These are phyloP conservation scores for Aaosphaeria pasadenensis DNA, from an alignment of 2,329 filamentous ascomycete genomes.

Conservation along the genomic window DNA sequence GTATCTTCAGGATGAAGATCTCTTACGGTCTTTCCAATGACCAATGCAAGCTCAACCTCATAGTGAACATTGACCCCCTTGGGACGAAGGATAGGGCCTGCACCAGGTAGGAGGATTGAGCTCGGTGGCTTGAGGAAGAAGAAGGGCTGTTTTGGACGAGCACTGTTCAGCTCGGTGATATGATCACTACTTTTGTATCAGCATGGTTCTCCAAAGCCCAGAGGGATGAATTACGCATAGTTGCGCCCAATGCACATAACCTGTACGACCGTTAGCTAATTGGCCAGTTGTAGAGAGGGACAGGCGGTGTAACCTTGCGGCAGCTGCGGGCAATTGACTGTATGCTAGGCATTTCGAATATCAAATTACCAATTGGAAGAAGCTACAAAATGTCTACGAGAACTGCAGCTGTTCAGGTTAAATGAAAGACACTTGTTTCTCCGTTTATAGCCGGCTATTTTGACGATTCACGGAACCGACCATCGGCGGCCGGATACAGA, in stretches of 20 bases:
- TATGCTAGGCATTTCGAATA: constrained; percentile 27
- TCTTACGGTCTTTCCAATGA: constrained; percentile 77
- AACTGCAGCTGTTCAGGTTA: no score
- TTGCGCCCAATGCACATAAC: constrained; percentile 93
- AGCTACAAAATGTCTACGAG: no score
- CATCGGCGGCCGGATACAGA: no score
- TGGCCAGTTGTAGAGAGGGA: neutral
- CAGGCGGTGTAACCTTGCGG: constrained; percentile 40
- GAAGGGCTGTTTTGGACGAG: constrained; percentile 89
- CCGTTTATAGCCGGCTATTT: no score
- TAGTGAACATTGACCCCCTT: constrained; percentile 84
- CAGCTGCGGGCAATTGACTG: constrained; percentile 43
- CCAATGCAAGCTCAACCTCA: constrained; percentile 88
- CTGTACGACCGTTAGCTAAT: constrained; percentile 39
- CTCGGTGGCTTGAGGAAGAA: constrained; percentile 97
- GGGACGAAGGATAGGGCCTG: constrained; percentile 78
- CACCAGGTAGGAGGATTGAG: constrained; percentile 75
- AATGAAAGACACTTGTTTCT: no score
- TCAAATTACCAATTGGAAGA: no score
- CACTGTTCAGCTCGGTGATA: constrained; percentile 85
- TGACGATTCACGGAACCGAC: no score
- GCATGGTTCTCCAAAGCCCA: neutral
- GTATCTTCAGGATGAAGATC: constrained; percentile 74
- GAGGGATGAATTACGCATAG: constrained; percentile 67
- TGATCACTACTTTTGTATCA: constrained; percentile 64